Conservation (phyloP, 495 filamentous ascomycete species). For the Barbatosphaeria neglecta region DNA sequence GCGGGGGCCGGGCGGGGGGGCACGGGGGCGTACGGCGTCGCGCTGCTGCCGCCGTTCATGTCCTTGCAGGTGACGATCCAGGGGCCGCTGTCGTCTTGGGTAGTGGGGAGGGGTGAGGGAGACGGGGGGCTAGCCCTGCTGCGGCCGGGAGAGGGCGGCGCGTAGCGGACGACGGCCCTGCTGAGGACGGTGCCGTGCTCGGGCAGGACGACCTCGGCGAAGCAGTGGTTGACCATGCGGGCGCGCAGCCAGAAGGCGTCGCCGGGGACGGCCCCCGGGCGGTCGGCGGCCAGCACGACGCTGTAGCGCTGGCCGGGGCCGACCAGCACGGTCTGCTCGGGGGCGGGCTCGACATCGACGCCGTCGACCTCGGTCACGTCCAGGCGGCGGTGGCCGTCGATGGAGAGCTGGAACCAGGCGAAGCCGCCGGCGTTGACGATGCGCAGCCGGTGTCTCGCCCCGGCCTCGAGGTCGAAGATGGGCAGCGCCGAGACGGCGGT, state of each 20-base stretch:
- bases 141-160: slow-evolving; percentile 7
- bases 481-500: slow-evolving; percentile 29
- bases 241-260: slow-evolving; percentile 51
- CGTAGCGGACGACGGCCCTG: slow-evolving; percentile 42
- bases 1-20: slow-evolving; percentile 25
- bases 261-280: slow-evolving; percentile 32
- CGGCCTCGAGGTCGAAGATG: slow-evolving; percentile 29
- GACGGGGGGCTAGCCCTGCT: slow-evolving; percentile 22
- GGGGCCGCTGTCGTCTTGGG: slow-evolving; percentile 24
- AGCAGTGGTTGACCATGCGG: slow-evolving; percentile 44
- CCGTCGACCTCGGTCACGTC: slow-evolving; percentile 64
- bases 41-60: slow-evolving; percentile 5
- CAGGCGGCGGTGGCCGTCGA: slow-evolving; percentile 33
- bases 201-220: slow-evolving; percentile 31
- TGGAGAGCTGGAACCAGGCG: slow-evolving; percentile 42
- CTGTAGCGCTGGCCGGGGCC: slow-evolving; percentile 62
- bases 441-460: slow-evolving; percentile 53
- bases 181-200: slow-evolving; percentile 37
- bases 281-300: slow-evolving; percentile 47
- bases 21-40: slow-evolving; percentile 20
- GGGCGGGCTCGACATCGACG: slow-evolving; percentile 45
- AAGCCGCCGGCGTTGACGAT: slow-evolving; percentile 57
- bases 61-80: slow-evolving; percentile 24
- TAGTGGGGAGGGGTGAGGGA: slow-evolving; percentile 10
- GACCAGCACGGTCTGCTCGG: slow-evolving; percentile 36